Conservation (phyloP, 2,329 filamentous ascomycete genomes). For the Aspergillus fijiensis region DNA sequence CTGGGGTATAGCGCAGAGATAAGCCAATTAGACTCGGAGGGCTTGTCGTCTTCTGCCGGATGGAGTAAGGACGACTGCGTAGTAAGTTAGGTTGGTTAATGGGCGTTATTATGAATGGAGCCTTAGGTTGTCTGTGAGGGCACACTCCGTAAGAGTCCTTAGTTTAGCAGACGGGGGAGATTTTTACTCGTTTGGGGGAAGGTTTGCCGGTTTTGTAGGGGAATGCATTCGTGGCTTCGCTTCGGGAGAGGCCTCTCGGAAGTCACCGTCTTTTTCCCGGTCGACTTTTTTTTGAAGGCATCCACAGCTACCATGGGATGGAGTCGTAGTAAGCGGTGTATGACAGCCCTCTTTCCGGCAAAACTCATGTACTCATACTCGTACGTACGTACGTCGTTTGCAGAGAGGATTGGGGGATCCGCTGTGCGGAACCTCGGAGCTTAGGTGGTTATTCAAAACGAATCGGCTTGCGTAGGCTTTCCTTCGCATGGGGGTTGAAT, state of each 20-base stretch:
- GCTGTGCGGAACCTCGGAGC: background rate
- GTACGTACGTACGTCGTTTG: too few species aligned
- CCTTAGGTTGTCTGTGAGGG: background rate
- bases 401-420: background rate
- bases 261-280: background rate
- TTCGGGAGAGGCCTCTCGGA: background rate
- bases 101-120: background rate
- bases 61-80: background rate
- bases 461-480: background rate
- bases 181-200: background rate
- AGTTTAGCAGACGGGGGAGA: background rate
- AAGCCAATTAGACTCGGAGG: background rate
- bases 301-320: background rate
- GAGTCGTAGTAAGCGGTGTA: background rate
- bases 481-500: background rate
- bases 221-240: background rate
- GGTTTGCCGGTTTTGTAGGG: slow-evolving; percentile 1
- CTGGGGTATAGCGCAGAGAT: slow-evolving; percentile 8
- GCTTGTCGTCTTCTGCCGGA: slow-evolving; percentile 1
- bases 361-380: background rate
- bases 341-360: background rate
- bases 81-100: background rate
- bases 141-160: too few species aligned
- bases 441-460: background rate
- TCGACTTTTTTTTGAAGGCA: background rate